Percentiles rank a stretch among this genome's conserved stretches.
Conservation (phyloP, 352 stramenopile genomes). For the Thalassiosira delicatula region DNA sequence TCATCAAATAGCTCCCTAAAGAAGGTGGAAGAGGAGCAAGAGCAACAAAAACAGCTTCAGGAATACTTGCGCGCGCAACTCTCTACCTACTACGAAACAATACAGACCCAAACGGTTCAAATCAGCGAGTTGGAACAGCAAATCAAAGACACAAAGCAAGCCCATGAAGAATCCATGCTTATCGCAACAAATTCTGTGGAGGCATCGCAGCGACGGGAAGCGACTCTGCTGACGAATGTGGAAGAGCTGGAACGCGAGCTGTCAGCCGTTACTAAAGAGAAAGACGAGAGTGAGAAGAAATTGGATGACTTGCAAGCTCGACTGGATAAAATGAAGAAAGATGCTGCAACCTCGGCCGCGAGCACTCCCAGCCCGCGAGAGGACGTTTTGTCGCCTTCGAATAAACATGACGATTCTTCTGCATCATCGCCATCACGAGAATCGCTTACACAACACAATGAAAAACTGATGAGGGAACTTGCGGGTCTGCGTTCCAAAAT, state of each 20-base stretch:
- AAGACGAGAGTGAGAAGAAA: background rate
- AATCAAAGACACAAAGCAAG: conserved; percentile 23
- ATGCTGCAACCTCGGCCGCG: too few relatives aligned
- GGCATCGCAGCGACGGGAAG: conserved; percentile 40
- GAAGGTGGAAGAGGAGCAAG: conserved; percentile 13
- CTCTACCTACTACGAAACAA: conserved; percentile 50
- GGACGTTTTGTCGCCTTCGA: background rate
- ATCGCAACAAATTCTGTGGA: conserved; percentile 56
- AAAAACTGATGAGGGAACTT: conserved; percentile 12
- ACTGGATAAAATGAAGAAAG: conserved; percentile 6
- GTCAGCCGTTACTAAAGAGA: background rate
- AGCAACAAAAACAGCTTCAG: conserved; percentile 42
- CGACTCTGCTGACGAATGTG: conserved; percentile 34
- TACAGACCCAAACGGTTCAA: conserved; percentile 38
- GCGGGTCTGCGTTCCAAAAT: conserved; percentile 23
- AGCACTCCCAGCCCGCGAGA: too few relatives aligned
- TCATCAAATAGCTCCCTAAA: background rate
- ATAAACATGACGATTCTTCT: background rate
- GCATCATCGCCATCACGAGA: too few relatives aligned
- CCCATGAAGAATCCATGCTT: conserved; percentile 47
- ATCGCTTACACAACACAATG: too few relatives aligned
- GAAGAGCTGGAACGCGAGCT: conserved; percentile 56
- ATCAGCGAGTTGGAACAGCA: conserved; percentile 25
- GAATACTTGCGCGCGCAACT: conserved; percentile 39
- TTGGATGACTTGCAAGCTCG: conserved; percentile 2